Conservation (phyloP, 2,329 filamentous ascomycete species). For the Rhytidhysteron rufulum region DNA sequence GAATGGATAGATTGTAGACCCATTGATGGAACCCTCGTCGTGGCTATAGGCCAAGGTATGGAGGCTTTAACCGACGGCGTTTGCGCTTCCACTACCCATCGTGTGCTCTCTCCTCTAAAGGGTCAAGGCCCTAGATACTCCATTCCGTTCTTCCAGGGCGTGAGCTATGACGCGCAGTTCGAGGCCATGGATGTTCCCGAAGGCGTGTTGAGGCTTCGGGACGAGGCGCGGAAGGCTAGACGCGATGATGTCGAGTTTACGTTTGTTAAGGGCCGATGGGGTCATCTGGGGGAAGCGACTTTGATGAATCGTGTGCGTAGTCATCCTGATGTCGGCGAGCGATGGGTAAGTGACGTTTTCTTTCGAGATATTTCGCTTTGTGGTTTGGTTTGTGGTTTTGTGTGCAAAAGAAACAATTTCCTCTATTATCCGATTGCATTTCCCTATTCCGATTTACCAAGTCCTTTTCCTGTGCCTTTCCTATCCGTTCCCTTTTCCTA, state of each 20-base stretch:
- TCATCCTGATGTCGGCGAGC: constrained; percentile 80
- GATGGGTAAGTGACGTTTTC: constrained; percentile 49
- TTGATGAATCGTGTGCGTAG: constrained; percentile 81
- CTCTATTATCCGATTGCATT: too few relatives aligned
- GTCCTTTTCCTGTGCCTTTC: background rate
- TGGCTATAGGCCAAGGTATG: constrained; percentile 82
- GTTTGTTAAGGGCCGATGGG: constrained; percentile 65
- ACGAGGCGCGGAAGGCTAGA: constrained; percentile 56
- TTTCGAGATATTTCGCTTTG: background rate
- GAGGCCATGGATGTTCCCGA: constrained; percentile 70
- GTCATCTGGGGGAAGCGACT: constrained; percentile 75
- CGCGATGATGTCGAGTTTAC: constrained; percentile 79
- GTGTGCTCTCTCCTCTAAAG: constrained; percentile 69
- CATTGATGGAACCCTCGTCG: constrained; percentile 71
- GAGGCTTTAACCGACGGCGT: constrained; percentile 82
- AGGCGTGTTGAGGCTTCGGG: constrained; percentile 59
- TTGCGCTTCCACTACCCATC: constrained; percentile 75
- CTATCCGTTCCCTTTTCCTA: too few relatives aligned
- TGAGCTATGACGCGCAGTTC: constrained; percentile 73
- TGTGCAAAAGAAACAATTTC: too few relatives aligned
- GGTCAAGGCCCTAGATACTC: constrained; percentile 71
- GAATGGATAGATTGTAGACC: constrained; percentile 82
- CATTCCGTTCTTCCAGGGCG: constrained; percentile 86
- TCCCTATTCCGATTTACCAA: background rate
- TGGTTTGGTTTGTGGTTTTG: background rate